Evolutionary conservation across 495 filamentous ascomycete species (phyloP).

Genomic region (Alectoria sarmentosa): DNA sequence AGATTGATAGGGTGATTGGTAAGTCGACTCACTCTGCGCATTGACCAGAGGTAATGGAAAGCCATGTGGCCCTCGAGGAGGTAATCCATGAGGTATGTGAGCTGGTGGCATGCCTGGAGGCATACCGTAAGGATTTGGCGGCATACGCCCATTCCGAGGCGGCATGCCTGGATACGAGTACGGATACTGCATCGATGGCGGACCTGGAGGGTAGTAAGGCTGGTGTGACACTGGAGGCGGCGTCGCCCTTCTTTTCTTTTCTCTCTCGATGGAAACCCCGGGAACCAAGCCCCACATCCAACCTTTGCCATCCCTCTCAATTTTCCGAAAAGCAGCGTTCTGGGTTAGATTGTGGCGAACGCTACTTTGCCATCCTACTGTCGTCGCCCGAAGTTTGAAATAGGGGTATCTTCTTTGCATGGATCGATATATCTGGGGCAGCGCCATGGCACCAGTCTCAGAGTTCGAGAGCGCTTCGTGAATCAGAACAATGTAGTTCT

Average conservation of each 20-base stretch:
- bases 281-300: constrained; percentile 62
- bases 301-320: constrained; percentile 65
- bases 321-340: constrained; percentile 79
- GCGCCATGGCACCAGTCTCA: constrained; percentile 59
- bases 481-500: constrained; percentile 86
- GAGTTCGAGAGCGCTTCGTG: constrained; percentile 80
- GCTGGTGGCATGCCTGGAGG: constrained; percentile 30
- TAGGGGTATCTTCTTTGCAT: constrained; percentile 85
- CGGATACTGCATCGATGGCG: constrained; percentile 24
- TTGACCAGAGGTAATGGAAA: constrained; percentile 21
- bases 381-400: constrained; percentile 69
- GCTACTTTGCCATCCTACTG: constrained; percentile 93
- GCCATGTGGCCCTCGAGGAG: constrained; percentile 16
- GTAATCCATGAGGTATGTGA: constrained; percentile 29
- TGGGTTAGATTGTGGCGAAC: constrained; percentile 93
- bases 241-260: constrained; percentile 56
- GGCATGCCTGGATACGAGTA: constrained; percentile 26
- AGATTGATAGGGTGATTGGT: constrained; percentile 27
- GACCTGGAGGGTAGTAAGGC: constrained; percentile 32
- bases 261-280: constrained; percentile 60
- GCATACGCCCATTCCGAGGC: constrained; percentile 38
- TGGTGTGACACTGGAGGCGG: constrained; percentile 41
- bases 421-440: constrained; percentile 90
- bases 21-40: constrained; percentile 22
- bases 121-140: constrained; percentile 31